These are phyloP conservation scores for Ceriops decandra DNA, from an alignment of 345 rosid genomes.

Conservation along the genomic window DNA sequence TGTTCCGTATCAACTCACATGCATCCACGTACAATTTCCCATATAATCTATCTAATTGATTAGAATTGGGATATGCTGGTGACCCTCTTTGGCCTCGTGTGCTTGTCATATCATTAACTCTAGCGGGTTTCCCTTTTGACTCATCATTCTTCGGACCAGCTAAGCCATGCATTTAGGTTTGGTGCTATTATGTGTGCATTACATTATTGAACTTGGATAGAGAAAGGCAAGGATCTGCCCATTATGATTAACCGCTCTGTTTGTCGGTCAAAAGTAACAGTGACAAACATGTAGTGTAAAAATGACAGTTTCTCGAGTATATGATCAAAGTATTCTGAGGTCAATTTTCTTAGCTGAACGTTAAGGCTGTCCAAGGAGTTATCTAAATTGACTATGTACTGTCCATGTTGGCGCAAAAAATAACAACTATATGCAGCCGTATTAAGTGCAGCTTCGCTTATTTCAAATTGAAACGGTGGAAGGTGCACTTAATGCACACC, in stretches of 20 bases:
- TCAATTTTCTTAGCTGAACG: too few species aligned
- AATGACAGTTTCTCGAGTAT: background rate
- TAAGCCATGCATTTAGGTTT: conserved; percentile 23
- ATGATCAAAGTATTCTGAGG: too few species aligned
- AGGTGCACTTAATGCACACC: background rate
- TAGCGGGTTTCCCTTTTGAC: conserved; percentile 34
- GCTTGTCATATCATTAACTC: conserved; percentile 32
- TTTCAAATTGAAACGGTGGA: background rate
- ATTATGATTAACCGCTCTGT: background rate
- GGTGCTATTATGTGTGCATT: background rate
- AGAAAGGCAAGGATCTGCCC: background rate
- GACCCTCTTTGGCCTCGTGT: conserved; percentile 37
- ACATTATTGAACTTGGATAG: conserved; percentile 14
- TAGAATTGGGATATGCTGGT: conserved; percentile 2
- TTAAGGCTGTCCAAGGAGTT: background rate
- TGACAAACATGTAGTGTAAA: background rate
- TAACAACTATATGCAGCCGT: background rate
- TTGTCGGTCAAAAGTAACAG: conserved; percentile 10
- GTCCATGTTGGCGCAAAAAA: too few species aligned
- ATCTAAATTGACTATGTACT: background rate
- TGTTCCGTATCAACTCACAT: too few species aligned
- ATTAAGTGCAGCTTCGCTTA: background rate
- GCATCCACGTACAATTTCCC: too few species aligned
- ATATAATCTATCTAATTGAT: background rate
- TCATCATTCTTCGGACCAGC: conserved; percentile 26